A percentile compares a stretch with the other conserved stretches of the same genome.
Conservation (phyloP, 75 land plant genomes). For the Selaginella tamariscina region DNA sequence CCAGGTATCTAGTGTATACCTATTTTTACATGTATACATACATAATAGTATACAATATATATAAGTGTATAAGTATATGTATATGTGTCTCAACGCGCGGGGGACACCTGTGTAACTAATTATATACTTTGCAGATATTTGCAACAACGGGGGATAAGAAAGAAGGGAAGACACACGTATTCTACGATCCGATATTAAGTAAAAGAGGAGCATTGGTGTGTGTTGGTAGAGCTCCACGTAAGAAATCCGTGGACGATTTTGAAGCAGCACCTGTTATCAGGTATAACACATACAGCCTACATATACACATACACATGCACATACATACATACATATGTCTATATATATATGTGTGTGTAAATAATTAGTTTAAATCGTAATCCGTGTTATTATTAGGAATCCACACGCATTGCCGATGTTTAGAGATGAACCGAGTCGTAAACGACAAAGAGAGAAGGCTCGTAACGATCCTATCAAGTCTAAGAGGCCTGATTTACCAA, state of each 20-base stretch:
- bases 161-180: constrained; percentile 75
- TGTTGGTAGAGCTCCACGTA: constrained; percentile 94
- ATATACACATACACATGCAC: no score
- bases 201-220: constrained; percentile 96
- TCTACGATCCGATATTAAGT: constrained; percentile 86
- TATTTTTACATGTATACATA: no score
- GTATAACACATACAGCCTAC: no score
- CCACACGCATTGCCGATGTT: constrained; percentile 96
- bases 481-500: constrained; percentile 79
- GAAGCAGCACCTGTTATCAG: constrained; percentile 72
- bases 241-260: constrained; percentile 82
- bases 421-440: constrained; percentile 87
- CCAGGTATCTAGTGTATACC: constrained; percentile 41
- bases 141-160: constrained; percentile 90
- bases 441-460: constrained; percentile 82
- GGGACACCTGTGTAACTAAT: no score
- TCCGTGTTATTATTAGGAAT: no score
- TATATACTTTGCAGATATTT: no score
- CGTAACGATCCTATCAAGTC: constrained; percentile 85
- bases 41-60: no score
- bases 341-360: no score
- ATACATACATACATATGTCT: no score
- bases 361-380: no score
- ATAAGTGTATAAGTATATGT: no score
- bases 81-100: no score